Evolutionary conservation across 371 early-diverging fungal genomes (phyloP).

Genomic region (Lichtheimia ornata): DNA sequence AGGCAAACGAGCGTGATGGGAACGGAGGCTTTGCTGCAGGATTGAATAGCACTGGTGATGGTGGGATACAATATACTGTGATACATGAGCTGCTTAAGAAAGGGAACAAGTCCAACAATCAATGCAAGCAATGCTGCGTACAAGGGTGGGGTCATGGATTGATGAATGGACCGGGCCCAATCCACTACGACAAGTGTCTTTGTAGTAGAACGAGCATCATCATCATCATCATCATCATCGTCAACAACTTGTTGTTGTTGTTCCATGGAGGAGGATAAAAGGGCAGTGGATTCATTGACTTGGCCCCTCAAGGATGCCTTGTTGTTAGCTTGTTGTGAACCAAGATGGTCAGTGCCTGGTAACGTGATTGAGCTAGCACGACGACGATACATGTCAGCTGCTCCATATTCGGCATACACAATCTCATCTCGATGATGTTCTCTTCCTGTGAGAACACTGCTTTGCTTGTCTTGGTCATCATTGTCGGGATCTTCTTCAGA

Average conservation of each 20-base stretch:
- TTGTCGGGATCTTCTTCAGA: not conserved
- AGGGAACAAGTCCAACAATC: conserved; percentile 55
- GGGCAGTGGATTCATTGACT: not conserved
- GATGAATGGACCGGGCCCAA: conserved; percentile 11
- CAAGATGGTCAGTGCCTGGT: not conserved
- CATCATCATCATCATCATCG: not conserved
- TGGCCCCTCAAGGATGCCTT: not conserved
- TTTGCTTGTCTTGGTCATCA: not conserved
- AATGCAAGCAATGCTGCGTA: conserved; percentile 61
- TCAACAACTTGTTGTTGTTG: not conserved
- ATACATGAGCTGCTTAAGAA: conserved; percentile 51
- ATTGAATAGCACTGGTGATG: conserved; percentile 61
- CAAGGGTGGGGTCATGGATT: conserved; percentile 66
- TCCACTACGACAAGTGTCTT: not conserved
- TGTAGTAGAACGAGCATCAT: not conserved
- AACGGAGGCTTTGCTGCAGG: conserved; percentile 70
- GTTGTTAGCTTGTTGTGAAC: not conserved
- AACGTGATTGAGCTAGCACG: not conserved
- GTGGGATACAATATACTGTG: conserved; percentile 56
- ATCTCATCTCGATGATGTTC: too few relatives aligned
- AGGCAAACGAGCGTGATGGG: conserved; percentile 71
- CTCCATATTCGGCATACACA: too few relatives aligned
- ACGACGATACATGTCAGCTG: not conserved
- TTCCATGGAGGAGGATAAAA: not conserved
- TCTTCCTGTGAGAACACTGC: not conserved